Conservation (phyloP, 805 yeast species). For the Barnettozyma pratensis region DNA sequence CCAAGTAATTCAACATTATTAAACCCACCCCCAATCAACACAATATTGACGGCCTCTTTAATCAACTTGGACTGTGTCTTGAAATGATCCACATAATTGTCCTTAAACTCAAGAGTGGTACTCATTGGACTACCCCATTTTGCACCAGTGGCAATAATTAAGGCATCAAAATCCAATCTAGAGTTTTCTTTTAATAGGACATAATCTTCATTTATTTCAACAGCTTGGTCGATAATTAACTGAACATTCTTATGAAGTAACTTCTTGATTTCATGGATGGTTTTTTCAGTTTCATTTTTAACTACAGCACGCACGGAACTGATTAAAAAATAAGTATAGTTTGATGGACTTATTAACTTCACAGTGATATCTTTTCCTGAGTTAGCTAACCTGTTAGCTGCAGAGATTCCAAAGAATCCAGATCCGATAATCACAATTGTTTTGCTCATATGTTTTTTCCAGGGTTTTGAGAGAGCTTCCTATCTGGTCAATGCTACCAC, state of each 20-base stretch:
- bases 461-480: too few species aligned
- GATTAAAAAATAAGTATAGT: slow-evolving; percentile 12
- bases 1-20: slow-evolving; percentile 29
- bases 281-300: slow-evolving; percentile 12
- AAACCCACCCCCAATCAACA: slow-evolving; percentile 31
- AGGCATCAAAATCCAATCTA: slow-evolving; percentile 17
- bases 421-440: slow-evolving; percentile 20
- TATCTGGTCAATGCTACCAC: too few species aligned
- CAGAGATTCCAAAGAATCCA: slow-evolving; percentile 20
- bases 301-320: slow-evolving; percentile 19
- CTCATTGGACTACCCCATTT: slow-evolving; percentile 26
- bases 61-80: slow-evolving; percentile 13
- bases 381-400: slow-evolving; percentile 17
- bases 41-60: slow-evolving; percentile 23
- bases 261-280: slow-evolving; percentile 18
- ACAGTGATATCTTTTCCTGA: slow-evolving; percentile 4
- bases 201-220: slow-evolving; percentile 8
- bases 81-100: slow-evolving; percentile 13
- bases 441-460: neutral
- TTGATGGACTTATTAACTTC: slow-evolving; percentile 14
- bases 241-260: slow-evolving; percentile 16
- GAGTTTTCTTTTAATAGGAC: slow-evolving; percentile 14
- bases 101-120: slow-evolving; percentile 11
- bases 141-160: slow-evolving; percentile 30
- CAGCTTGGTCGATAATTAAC: slow-evolving; percentile 15